A percentile compares a stretch with the other conserved stretches of the same genome.
These are phyloP conservation scores for Teratosphaeria zuluensis DNA, from an alignment of 2,329 filamentous ascomycete genomes.

Conservation along the genomic window DNA sequence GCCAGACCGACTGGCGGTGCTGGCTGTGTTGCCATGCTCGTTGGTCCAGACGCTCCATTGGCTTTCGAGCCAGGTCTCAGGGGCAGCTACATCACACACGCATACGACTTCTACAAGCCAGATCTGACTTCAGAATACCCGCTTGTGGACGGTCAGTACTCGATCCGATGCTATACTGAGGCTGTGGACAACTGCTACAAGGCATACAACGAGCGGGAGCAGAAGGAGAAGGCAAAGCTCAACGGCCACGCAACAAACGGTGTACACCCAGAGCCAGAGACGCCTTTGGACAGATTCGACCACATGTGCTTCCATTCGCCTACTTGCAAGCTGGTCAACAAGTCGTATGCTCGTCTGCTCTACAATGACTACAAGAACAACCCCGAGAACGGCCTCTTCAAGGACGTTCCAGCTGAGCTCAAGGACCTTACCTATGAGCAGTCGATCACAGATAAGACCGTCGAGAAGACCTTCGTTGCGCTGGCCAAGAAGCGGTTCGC, in stretches of 20 bases:
- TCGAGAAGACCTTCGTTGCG: slow-evolving; percentile 45
- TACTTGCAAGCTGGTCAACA: slow-evolving; percentile 46
- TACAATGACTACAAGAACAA: slow-evolving; percentile 44
- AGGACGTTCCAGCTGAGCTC: slow-evolving; percentile 40
- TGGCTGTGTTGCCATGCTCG: slow-evolving; percentile 45
- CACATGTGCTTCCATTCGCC: slow-evolving; percentile 47
- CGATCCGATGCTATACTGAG: slow-evolving; percentile 44
- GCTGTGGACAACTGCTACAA: slow-evolving; percentile 45
- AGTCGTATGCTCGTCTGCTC: slow-evolving; percentile 43
- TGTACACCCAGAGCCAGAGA: slow-evolving; percentile 31
- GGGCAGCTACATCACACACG: slow-evolving; percentile 42
- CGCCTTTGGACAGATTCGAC: slow-evolving; percentile 43
- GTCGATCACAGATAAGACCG: slow-evolving; percentile 41
- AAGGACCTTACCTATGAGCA: slow-evolving; percentile 37
- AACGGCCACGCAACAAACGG: slow-evolving; percentile 31
- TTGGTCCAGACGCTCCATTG: slow-evolving; percentile 42
- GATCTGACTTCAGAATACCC: slow-evolving; percentile 46
- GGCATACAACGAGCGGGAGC: slow-evolving; percentile 42
- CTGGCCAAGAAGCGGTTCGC: slow-evolving; percentile 44
- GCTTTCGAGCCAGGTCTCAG: slow-evolving; percentile 41
- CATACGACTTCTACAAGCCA: slow-evolving; percentile 48
- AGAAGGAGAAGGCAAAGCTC: slow-evolving; percentile 33
- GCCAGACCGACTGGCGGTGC: slow-evolving; percentile 44
- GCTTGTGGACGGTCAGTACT: slow-evolving; percentile 44
- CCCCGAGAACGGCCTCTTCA: slow-evolving; percentile 39